These are phyloP conservation scores for Mycena leptocephala DNA, from an alignment of 768 basidiomycete species.

Conservation along the genomic window DNA sequence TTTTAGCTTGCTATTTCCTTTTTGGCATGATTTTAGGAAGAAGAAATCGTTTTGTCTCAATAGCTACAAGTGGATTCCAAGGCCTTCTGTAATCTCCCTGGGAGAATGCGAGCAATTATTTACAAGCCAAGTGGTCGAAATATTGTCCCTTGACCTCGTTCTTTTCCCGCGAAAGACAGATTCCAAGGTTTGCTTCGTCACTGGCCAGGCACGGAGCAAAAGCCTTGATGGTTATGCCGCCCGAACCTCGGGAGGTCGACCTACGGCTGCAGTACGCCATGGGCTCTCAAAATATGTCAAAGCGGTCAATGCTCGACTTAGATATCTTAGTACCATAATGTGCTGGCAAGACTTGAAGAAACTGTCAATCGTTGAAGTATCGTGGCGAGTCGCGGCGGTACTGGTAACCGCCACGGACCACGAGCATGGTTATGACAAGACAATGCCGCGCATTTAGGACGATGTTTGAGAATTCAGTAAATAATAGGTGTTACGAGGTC, in stretches of 20 bases:
- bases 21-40: too few species aligned
- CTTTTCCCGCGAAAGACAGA: conserved; percentile 46
- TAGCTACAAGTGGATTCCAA: conserved; percentile 21
- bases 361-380: conserved; percentile 49
- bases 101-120: too few species aligned
- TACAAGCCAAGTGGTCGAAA: too few species aligned
- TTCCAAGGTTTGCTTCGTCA: conserved; percentile 53
- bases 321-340: background rate
- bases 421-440: too few species aligned
- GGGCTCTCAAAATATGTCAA: conserved; percentile 50
- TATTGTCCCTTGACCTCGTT: too few species aligned
- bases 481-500: too few species aligned
- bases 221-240: conserved; percentile 59
- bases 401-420: too few species aligned
- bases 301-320: conserved; percentile 67
- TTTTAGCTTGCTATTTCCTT: too few species aligned
- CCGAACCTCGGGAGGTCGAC: conserved; percentile 72
- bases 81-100: conserved; percentile 63
- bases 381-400: too few species aligned
- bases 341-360: background rate
- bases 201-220: conserved; percentile 49
- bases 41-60: too few species aligned
- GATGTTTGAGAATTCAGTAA: too few species aligned
- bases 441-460: too few species aligned
- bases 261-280: conserved; percentile 55